phyloP scores from a whole-genome alignment of 2,329 filamentous ascomycete species.

The Scedosporium apiospermum region DNA sequence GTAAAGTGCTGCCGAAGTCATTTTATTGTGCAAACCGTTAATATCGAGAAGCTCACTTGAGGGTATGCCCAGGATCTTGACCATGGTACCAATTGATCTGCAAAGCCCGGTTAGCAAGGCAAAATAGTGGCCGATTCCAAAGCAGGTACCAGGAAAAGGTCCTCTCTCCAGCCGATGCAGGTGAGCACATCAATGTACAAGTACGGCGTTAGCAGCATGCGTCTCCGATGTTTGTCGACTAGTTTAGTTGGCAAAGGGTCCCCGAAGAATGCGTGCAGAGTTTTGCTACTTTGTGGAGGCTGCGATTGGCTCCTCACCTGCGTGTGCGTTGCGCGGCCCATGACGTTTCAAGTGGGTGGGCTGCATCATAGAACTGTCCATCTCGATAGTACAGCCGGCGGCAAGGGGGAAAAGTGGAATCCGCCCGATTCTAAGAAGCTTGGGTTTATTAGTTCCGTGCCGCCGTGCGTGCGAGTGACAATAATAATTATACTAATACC shows the following conservation, averaged over 20 bases:
- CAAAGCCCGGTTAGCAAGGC: neutral
- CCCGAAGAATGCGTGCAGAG: neutral
- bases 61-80: neutral
- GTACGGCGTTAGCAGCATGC: neutral
- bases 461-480: too few relatives aligned
- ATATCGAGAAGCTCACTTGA: neutral
- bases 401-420: neutral
- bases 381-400: neutral
- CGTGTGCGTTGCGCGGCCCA: neutral
- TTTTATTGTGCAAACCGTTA: neutral
- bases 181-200: neutral
- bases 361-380: neutral
- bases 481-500: too few relatives aligned
- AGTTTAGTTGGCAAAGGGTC: neutral
- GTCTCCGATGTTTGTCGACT: too few relatives aligned
- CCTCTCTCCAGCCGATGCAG: neutral
- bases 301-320: neutral
- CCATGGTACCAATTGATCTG: neutral
- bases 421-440: too few relatives aligned
- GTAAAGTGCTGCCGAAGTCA: neutral
- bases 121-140: neutral
- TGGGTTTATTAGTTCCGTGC: too few relatives aligned
- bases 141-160: neutral
- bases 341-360: conserved; percentile 6
- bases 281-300: neutral